A percentile compares a stretch with the other conserved stretches of the same genome.
These are phyloP conservation scores for Trichoderma oligosporum DNA, from an alignment of 2,329 filamentous ascomycete genomes.

Conservation along the genomic window DNA sequence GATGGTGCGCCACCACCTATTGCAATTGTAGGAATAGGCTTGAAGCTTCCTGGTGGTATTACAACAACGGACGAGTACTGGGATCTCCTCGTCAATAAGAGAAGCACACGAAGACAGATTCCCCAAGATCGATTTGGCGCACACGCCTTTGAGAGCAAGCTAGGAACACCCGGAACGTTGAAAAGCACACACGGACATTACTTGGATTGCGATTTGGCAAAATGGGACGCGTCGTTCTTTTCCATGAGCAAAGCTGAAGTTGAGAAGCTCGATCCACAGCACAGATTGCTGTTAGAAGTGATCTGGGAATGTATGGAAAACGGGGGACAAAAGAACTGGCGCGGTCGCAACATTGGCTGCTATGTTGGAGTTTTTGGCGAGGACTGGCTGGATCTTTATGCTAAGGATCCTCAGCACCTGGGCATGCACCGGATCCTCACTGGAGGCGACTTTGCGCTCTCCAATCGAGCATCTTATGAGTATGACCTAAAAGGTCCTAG, in stretches of 20 bases:
- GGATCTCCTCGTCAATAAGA: slow-evolving; percentile 32
- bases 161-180: slow-evolving; percentile 10
- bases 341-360: slow-evolving; percentile 28
- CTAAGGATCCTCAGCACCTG: slow-evolving; percentile 23
- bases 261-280: slow-evolving; percentile 31
- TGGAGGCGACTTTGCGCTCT: slow-evolving; percentile 27
- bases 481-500: slow-evolving; percentile 34
- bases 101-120: slow-evolving; percentile 16
- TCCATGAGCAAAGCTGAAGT: slow-evolving; percentile 29
- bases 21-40: slow-evolving; percentile 34
- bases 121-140: slow-evolving; percentile 30
- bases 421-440: slow-evolving; percentile 26
- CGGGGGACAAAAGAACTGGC: slow-evolving; percentile 27
- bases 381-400: slow-evolving; percentile 26
- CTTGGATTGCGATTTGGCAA: slow-evolving; percentile 25
- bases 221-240: slow-evolving; percentile 34
- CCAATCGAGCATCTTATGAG: slow-evolving; percentile 35
- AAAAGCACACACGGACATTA: slow-evolving; percentile 28
- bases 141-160: slow-evolving; percentile 22
- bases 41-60: slow-evolving; percentile 33
- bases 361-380: slow-evolving; percentile 33
- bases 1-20: slow-evolving; percentile 24
- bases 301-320: slow-evolving; percentile 29
- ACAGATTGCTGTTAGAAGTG: slow-evolving; percentile 29
- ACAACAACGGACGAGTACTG: slow-evolving; percentile 28